Percentiles rank a stretch among this genome's conserved stretches.
phyloP scores from a whole-genome alignment of 331 rosid genomes.

The Pyracantha coccinea region DNA sequence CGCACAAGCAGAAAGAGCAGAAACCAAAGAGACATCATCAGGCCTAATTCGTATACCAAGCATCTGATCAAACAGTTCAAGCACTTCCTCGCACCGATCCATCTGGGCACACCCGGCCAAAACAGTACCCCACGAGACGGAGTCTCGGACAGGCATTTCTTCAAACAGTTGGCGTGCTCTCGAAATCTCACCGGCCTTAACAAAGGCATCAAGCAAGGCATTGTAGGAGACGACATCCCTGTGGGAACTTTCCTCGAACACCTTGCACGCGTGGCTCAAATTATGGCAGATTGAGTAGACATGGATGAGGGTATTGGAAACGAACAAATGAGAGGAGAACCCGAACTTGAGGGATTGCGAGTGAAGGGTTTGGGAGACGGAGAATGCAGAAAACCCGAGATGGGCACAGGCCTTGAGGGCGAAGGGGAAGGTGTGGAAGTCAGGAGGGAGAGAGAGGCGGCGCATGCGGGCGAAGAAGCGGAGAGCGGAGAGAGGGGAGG shows the following conservation, averaged over 20 bases:
- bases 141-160: constrained; percentile 42
- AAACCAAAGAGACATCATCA: constrained; percentile 51
- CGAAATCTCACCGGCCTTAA: constrained; percentile 30
- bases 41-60: constrained; percentile 28
- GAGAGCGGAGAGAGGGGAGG: constrained; percentile 45
- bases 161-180: constrained; percentile 48
- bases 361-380: constrained; percentile 40
- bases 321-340: constrained; percentile 26
- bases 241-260: constrained; percentile 24
- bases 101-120: constrained; percentile 53
- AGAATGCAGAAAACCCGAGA: constrained; percentile 15
- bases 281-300: constrained; percentile 28
- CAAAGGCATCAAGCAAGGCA: constrained; percentile 45
- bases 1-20: constrained; percentile 70
- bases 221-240: constrained; percentile 52
- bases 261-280: constrained; percentile 27
- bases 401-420: constrained; percentile 50
- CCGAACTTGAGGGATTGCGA: constrained; percentile 55
- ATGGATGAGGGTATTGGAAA: constrained; percentile 40
- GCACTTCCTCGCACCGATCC: constrained; percentile 25
- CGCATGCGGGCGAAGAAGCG: constrained; percentile 33
- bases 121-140: constrained; percentile 64
- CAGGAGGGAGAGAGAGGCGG: constrained; percentile 45
- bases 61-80: constrained; percentile 47
- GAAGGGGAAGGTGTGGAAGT: constrained; percentile 70